A percentile compares a stretch with the other conserved stretches of the same genome.
These are phyloP conservation scores for Pelargonium nanum DNA, from an alignment of 345 rosid species.

Conservation along the genomic window DNA sequence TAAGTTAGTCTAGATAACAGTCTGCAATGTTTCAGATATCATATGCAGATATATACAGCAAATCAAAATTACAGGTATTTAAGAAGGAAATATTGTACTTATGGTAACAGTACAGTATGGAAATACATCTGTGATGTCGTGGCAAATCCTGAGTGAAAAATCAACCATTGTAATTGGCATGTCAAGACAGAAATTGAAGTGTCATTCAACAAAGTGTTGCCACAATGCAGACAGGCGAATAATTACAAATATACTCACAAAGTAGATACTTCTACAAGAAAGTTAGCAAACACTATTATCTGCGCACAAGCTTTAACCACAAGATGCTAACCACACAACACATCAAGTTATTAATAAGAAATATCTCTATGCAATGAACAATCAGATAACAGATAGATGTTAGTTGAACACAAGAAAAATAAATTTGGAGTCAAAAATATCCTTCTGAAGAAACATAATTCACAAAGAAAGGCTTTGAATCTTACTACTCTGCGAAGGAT, in stretches of 20 bases:
- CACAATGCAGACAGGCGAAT: too few species aligned
- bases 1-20: neutral
- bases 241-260: too few species aligned
- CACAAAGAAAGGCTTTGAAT: conserved; percentile 4
- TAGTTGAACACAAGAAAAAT: neutral
- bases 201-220: neutral
- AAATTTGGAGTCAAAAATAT: neutral
- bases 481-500: conserved; percentile 97
- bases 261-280: too few species aligned
- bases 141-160: neutral
- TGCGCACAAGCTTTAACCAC: neutral
- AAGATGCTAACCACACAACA: neutral
- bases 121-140: neutral
- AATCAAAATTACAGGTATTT: neutral
- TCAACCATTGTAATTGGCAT: too few species aligned
- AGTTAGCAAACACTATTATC: too few species aligned
- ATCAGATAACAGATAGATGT: neutral
- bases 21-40: neutral
- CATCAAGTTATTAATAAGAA: neutral
- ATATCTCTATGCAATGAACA: neutral
- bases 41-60: neutral
- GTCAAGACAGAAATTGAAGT: too few species aligned
- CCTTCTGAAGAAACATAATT: neutral
- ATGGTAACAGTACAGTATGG: neutral
- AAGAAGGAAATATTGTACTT: neutral